Conservation (phyloP, 371 early-diverging fungal genomes). For the Mortierella sp. region DNA sequence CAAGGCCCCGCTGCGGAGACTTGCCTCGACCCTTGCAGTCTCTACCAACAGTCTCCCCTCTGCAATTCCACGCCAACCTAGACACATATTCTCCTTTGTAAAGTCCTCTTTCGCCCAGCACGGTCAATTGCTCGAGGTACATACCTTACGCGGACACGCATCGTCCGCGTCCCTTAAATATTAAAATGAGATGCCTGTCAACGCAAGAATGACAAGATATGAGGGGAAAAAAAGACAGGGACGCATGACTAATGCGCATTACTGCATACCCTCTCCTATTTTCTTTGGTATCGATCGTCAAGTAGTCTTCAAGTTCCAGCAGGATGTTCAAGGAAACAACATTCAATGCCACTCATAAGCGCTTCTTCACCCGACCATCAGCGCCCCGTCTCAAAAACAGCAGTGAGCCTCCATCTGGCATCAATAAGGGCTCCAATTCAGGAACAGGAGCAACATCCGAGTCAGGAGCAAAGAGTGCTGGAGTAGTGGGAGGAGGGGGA, state of each 20-base stretch:
- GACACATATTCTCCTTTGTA: neutral
- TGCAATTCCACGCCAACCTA: neutral
- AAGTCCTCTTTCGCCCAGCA: neutral
- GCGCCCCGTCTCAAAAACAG: conserved; percentile 22
- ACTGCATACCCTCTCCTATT: neutral
- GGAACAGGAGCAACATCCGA: conserved; percentile 4
- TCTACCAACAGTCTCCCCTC: neutral
- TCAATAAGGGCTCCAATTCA: conserved; percentile 13
- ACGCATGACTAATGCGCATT: conserved; percentile 5
- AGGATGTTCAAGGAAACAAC: neutral
- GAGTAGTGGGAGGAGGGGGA: conserved; percentile 11
- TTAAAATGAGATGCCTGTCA: neutral
- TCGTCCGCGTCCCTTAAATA: neutral
- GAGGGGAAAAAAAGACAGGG: neutral
- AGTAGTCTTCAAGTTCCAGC: neutral
- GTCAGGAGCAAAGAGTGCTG: neutral
- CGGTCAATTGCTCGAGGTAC: conserved; percentile 2
- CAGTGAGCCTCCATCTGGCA: neutral
- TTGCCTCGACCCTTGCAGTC: neutral
- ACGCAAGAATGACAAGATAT: neutral
- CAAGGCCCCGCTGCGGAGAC: conserved; percentile 10
- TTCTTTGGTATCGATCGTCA: neutral
- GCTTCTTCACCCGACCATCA: conserved; percentile 30
- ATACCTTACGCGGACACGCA: neutral
- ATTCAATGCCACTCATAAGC: conserved; percentile 21